A percentile compares a stretch with the other conserved stretches of the same genome.
phyloP scores from a whole-genome alignment of 305 asterid species.

The Solanum hybrid region DNA sequence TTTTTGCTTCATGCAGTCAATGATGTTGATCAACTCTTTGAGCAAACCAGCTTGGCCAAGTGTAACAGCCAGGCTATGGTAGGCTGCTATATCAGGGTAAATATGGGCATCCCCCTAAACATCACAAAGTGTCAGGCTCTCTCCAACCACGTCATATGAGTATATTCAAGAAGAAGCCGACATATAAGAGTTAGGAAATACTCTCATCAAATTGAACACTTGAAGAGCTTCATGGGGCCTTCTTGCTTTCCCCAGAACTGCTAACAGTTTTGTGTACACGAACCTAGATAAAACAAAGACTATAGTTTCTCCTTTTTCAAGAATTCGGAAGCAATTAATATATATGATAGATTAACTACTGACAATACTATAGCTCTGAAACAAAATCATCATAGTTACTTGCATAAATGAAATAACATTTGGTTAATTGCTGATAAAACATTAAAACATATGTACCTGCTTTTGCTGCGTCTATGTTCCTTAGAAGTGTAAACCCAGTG shows the following conservation, averaged over 20 bases:
- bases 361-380: not conserved
- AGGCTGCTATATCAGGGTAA: conserved; percentile 96
- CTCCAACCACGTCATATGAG: not conserved
- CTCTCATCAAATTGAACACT: conserved; percentile 78
- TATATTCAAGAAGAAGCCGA: not conserved
- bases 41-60: conserved; percentile 86
- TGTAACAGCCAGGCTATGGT: conserved; percentile 69
- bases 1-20: conserved; percentile 67
- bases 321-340: not conserved
- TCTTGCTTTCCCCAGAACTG: conserved; percentile 72
- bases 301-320: not conserved
- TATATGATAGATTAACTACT: not conserved
- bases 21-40: conserved; percentile 62
- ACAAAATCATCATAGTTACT: not conserved
- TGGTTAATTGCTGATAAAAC: not conserved
- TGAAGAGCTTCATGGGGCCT: conserved; percentile 70
- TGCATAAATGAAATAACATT: not conserved
- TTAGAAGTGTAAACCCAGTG: conserved; percentile 72
- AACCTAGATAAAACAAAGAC: conserved; percentile 49
- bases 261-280: conserved; percentile 75
- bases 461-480: conserved; percentile 54
- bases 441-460: conserved; percentile 46
- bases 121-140: not conserved
- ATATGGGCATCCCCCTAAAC: conserved; percentile 57
- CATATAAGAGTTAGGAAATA: conserved; percentile 20